These are phyloP conservation scores for Schizophyllum amplum DNA, from an alignment of 1,284 basidiomycete species.

Conservation along the genomic window DNA sequence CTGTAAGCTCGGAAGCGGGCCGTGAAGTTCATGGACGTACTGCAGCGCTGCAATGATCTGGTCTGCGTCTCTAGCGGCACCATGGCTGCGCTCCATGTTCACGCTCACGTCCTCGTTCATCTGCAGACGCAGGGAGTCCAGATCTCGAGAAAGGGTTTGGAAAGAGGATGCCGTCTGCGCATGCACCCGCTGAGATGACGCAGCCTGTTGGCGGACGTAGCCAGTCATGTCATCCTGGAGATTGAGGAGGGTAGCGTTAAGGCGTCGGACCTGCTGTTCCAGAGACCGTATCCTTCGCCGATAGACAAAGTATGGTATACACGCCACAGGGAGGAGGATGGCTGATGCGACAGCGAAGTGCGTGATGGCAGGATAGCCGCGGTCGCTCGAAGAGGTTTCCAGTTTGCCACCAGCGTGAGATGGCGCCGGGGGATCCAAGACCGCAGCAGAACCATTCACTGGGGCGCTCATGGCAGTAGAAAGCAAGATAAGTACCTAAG, in stretches of 20 bases:
- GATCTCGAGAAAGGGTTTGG: background rate
- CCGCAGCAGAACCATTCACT: background rate
- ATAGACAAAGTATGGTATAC: background rate
- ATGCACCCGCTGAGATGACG: background rate
- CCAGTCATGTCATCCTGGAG: background rate
- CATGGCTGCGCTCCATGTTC: background rate
- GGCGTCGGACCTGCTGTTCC: background rate
- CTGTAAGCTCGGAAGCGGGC: too few relatives aligned
- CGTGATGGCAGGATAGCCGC: background rate
- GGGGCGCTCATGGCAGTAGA: background rate
- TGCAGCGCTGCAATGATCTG: background rate
- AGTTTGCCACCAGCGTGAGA: background rate
- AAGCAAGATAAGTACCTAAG: background rate
- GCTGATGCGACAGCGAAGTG: background rate
- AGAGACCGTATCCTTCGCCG: background rate
- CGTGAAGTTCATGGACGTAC: background rate
- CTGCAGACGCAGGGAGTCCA: background rate
- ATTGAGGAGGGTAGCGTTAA: background rate
- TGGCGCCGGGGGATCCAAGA: background rate
- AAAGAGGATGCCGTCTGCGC: background rate
- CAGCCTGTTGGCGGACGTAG: background rate
- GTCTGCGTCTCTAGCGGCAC: background rate
- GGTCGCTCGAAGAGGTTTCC: background rate
- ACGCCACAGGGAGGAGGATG: background rate
- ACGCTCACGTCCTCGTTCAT: background rate